Base-by-base conservation (phyloP, 1,284 basidiomycete species). In the Apiotrichum veenhuisii region DNA sequence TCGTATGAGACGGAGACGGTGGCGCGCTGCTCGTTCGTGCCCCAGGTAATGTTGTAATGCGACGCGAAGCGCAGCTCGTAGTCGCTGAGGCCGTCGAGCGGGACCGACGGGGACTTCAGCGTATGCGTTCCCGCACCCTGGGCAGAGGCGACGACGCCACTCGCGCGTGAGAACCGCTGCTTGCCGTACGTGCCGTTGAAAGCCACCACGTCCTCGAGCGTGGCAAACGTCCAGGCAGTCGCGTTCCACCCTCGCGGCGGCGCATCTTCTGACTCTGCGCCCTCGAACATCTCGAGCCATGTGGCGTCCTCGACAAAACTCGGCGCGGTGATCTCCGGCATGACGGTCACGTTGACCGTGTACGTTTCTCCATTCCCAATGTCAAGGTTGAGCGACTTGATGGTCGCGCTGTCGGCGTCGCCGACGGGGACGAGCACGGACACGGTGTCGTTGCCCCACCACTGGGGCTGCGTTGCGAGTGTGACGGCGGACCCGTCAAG, bases 221-320 rank as follows among this genome's bases (percentile, higher is more conserved):
- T 36, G 17, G 41, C 52, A 33, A 54, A 48, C 9, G 20, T 26
- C 52, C 52, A 54, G 11, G 37, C 45, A 10, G 27, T 34, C 10
- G 17, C 25, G 46, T 41, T 41, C 52, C 52, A 54, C 5, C 45
- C 45, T 15, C 22, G 23, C 18, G 20, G 20, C 18, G 36, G n/a
- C n/a, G n/a, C n/a, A n/a, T n/a, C n/a, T 30, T 30, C 30, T 12
- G 30, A 5, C 30, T 30, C 12, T 30, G 30, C 37, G 38, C 22
- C 36, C 25, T 54, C 52, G 18, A 54, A 54, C 45, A 48, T 47
- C 40, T 54, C 52, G 15, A 41, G 27, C 52, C 52, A 54, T 2
- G 27, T 18, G n/a, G 52, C 27, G 22, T 48, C 45, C 38, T 54
- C 52, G 20, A 18, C 27, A 11, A 54, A 41, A 9, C 20, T 4